Conservation (phyloP, 2,329 filamentous ascomycete genomes). For the Fusarium xylarioides region DNA sequence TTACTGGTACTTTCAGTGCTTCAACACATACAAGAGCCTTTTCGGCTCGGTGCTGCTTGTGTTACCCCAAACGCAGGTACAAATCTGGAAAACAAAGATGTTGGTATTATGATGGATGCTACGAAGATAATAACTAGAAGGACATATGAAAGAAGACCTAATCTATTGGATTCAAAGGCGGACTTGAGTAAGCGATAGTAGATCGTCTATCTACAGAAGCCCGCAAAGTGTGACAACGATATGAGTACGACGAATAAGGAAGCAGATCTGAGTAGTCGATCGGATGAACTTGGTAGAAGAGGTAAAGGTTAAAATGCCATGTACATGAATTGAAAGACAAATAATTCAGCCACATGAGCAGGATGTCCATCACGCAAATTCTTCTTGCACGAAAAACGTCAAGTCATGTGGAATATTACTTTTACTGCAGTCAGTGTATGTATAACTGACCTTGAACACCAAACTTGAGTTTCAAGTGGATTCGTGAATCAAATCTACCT, state of each 20-base stretch:
- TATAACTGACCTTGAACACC: background rate
- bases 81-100: background rate
- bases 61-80: conserved; percentile 26
- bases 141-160: background rate
- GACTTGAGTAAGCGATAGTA: background rate
- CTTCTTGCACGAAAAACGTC: background rate
- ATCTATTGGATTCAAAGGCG: background rate
- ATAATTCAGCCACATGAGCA: background rate
- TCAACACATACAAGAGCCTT: background rate
- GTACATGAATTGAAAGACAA: background rate
- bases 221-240: conserved; percentile 12
- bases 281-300: background rate
- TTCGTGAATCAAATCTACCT: background rate
- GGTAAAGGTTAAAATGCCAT: too few species aligned
- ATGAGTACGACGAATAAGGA: background rate
- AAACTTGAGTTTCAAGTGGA: background rate
- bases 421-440: background rate
- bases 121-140: background rate
- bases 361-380: accelerated
- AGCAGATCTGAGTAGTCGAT: background rate
- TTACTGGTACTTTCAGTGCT: background rate
- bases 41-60: conserved; percentile 2
- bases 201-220: background rate
- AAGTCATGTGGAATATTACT: background rate
- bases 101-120: background rate